Conservation (phyloP, 129 eudicot species). For the Chrysanthemum seticuspe region DNA sequence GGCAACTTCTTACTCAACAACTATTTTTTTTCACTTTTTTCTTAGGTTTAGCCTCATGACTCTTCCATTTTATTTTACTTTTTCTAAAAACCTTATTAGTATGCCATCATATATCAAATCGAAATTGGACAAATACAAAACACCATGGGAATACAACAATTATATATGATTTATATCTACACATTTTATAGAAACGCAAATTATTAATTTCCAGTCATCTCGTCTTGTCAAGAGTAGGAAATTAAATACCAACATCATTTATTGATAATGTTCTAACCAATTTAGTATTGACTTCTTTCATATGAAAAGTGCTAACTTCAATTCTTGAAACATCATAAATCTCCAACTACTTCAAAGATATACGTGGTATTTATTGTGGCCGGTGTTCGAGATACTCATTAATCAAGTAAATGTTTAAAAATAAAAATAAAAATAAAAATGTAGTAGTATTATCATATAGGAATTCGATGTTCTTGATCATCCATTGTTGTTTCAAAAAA, state of each 20-base stretch:
- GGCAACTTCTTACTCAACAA: background rate
- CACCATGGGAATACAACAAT: no score
- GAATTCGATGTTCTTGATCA: no score
- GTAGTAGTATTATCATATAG: no score
- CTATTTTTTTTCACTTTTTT: background rate
- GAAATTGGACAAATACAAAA: no score
- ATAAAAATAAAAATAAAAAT: no score
- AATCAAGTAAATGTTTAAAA: background rate
- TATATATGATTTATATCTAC: background rate
- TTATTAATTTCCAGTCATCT: background rate
- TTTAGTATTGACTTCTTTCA: slow-evolving; percentile 15
- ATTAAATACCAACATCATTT: slow-evolving; percentile 27
- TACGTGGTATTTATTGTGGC: slow-evolving; percentile 8
- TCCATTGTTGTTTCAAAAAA: no score
- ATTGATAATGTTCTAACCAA: slow-evolving; percentile 15
- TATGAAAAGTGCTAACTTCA: slow-evolving; percentile 26
- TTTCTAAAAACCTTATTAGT: background rate
- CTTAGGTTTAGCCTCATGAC: no score
- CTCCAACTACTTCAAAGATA: slow-evolving; percentile 28
- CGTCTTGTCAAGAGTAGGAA: slow-evolving; percentile 6
- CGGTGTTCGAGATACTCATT: slow-evolving; percentile 10
- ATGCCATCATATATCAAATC: background rate
- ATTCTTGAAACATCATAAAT: slow-evolving; percentile 22
- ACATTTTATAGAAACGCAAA: background rate
- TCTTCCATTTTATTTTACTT: background rate